Base-by-base conservation (phyloP, 1,284 basidiomycete species). In the Mrakiaceae sp. region DNA sequence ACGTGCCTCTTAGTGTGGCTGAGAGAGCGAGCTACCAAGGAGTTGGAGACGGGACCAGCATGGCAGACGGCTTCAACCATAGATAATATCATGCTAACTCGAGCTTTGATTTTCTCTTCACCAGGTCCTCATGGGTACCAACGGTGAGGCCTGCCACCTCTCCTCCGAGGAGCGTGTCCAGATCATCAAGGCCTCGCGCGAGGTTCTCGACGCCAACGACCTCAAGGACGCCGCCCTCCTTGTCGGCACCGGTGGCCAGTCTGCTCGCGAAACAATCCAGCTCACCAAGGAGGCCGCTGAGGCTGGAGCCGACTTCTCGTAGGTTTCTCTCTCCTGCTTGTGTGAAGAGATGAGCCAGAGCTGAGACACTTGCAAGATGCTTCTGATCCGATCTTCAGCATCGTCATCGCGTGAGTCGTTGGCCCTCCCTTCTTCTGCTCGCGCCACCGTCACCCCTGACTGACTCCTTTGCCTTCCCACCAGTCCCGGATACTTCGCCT, bases 161-260 rank as follows among this genome's bases (percentile, higher is more conserved):
- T 85, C 82, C 4, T 80, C 81, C 61, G 79, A 80, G 2, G 87
- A 90, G 74, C 83, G 89, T 62, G 83, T 82, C 70, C 72, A 79
- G 12, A 81, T 84, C 44, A 86, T 90, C 67, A 72, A 77, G 27
- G 75, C 87, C 40, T 87, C 88, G 0, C 82, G 90, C 47, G 75
- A 84, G 63, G 88, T 87, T 0, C 81, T 95, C 39, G 83, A 92
- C 73, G 79, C 81, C 62, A 84, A 86, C 66, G 86, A 86, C 0
- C 87, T 88, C 72, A 72, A 81, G 56, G 76, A 85, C 52, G 80
- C 84, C 43, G 77, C 87, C 9, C 81, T 96, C 58, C 85, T 95
- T 66, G 90, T 87, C 8, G 92, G 91, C 0, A 92, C 90, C 1
- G 90, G 91, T 3, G 86, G 85, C 2, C 85, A 84, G 65, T 90